Evolutionary conservation across 805 yeast genomes (phyloP), one percentile per base, ranked within the genome.

Genomic region (Wickerhamiella dianesei): DNA sequence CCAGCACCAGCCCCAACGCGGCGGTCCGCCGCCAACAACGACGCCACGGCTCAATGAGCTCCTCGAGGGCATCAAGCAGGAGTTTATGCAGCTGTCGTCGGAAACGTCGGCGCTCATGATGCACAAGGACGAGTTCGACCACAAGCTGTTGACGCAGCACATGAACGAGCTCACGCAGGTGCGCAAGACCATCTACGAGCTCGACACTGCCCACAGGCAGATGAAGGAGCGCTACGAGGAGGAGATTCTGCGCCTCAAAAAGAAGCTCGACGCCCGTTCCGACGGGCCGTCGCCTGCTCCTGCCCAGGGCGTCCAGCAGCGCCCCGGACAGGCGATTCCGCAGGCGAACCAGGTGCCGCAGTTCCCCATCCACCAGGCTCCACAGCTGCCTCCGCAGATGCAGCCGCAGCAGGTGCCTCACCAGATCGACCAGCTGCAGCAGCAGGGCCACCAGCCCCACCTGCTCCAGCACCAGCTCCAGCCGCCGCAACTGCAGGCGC

Each of bases 191-290:
- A 95, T 89, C 22, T 87, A 80, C 61, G 97, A 92, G 62, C 74
- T 89, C 58, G 96, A 89, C 64, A 76, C 81, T 74, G 89, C 95
- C 37, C 97, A 89, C 69, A 75, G 95, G 56, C 84, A 85, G 62
- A 83, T 92, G 75, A 88, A 89, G 67, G 96, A 89, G 60, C 87
- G 88, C 42, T 92, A 89, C 66, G 96, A 89, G 64, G 95, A 84
- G 58, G 97, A 89, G 66, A 82, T 92, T 48, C 70, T 77, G 61
- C 73, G 92, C 56, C 73, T 89, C 64, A 87, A 89, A 64, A 77
- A 79, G 53, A 95, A 87, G 62, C 72, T 89, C 54, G 95, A 86
- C 57, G 52, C 53, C 14, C 48, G 45, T 16, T 44, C 48, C 42
- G 32, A 25, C 32, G 32, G 37, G 48, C 49, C 50, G 40, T 51